phyloP scores from a whole-genome alignment of 2,329 filamentous ascomycete genomes.

The Periconia sp. region DNA sequence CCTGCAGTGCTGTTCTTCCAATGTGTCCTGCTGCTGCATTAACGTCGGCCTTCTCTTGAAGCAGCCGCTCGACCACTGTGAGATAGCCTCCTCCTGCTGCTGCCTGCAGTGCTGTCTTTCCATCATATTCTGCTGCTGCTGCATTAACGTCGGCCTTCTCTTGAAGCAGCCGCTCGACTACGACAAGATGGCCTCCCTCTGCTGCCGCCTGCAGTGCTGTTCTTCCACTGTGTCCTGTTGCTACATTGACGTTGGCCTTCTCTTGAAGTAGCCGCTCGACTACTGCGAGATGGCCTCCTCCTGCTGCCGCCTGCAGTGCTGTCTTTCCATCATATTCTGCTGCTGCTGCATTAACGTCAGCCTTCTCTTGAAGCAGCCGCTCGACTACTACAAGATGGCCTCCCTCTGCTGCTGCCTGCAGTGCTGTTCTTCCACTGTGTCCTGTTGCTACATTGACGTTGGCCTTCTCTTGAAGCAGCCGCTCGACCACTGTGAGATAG shows the following conservation, averaged over 20 bases:
- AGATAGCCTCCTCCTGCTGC: conserved; percentile 7
- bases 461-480: conserved; percentile 12
- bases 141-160: conserved; percentile 8
- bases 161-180: conserved; percentile 10
- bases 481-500: conserved; percentile 10
- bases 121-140: conserved; percentile 4
- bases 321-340: conserved; percentile 1
- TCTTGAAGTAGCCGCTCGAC: conserved; percentile 4
- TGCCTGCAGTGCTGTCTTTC: conserved; percentile 10
- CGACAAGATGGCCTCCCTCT: conserved; percentile 12
- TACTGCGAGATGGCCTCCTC: conserved; percentile 8
- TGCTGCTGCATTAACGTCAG: conserved; percentile 1
- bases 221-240: background rate
- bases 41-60: too few relatives aligned
- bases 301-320: conserved; percentile 4
- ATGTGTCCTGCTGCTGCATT: too few relatives aligned
- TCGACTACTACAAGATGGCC: conserved; percentile 5
- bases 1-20: too few relatives aligned
- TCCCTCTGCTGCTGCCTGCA: conserved; percentile 13
- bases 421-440: conserved; percentile 8
- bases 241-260: conserved; percentile 1
- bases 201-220: conserved; percentile 10
- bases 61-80: conserved; percentile 12
- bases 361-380: conserved; percentile 7
- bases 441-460: conserved; percentile 9